Base-by-base conservation (phyloP, 1,284 basidiomycete species). In the Austroboletus niveus region DNA sequence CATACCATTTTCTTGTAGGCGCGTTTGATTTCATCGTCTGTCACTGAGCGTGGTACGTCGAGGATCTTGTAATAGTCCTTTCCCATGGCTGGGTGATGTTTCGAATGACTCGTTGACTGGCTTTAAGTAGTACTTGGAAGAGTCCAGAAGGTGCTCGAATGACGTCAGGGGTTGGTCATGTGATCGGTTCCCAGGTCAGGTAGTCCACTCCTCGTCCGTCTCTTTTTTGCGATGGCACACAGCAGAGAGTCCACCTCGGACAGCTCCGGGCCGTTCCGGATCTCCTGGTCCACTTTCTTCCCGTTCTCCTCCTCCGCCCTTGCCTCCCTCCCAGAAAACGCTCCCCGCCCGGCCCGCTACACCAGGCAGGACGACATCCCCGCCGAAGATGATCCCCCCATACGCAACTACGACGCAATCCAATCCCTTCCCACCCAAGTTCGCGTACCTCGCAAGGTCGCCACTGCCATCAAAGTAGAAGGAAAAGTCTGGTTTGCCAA, bases 401-500 rank as follows among this genome's bases (percentile, higher is more conserved):
- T 85, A 36, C 72, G 81, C 48, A 86, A 90, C 68, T 91, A 90
- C 63, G 81, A 82, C 60, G 71, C 88, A 2, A 87, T 87, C 61
- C 86, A 79, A 59, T 67, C 75, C 6, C 62, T 82, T 0, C 81
- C 85, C 1, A 71, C 82, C 0, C 75, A 78, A 43, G 81, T 90
- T 35, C 75, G 84, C 35, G 76, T 90, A 0, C 92, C 90, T 1
- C 90, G 94, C 77, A 95, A 96, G 69, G 85, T 96, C 34, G 78
- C 90, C 1, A 92, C 94, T 0, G 89, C 93, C 1, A 81, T 98
- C 60, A 89, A 89, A 59, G 92, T 99, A 36, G 96, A 99, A 70
- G 90, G 89, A 31, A 99, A 99, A 68, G 96, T 99, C 40, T 99
- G 96, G 91, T 98, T 99, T 73, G 95, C 97, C 8, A 98, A 98